Evolutionary conservation across 371 early-diverging fungal species (phyloP).

Genomic region (Chytridiales sp.): DNA sequence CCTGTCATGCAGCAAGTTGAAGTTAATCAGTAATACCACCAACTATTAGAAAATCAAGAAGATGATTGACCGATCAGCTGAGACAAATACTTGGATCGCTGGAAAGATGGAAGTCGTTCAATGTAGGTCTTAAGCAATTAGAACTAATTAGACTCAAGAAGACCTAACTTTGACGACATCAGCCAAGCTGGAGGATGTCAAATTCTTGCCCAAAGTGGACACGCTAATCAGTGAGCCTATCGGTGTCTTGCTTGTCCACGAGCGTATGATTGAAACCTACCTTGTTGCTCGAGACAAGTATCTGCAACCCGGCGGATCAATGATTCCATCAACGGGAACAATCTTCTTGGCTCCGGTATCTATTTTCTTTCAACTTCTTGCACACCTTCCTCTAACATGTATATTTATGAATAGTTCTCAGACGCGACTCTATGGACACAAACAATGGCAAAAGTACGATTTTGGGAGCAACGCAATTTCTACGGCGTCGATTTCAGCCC

Average conservation of each 20-base stretch:
- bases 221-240: slow-evolving; percentile 96
- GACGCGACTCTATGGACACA: slow-evolving; percentile 77
- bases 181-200: slow-evolving; percentile 84
- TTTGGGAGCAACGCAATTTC: slow-evolving; percentile 78
- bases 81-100: slow-evolving; percentile 74
- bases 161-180: slow-evolving; percentile 10
- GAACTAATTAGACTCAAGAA: neutral
- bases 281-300: slow-evolving; percentile 85
- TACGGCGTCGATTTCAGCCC: slow-evolving; percentile 92
- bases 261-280: slow-evolving; percentile 77
- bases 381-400: neutral
- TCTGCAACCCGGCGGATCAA: slow-evolving; percentile 88
- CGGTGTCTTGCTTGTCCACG: slow-evolving; percentile 89
- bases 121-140: slow-evolving; percentile 43
- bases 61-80: slow-evolving; percentile 64
- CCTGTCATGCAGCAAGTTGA: too few species aligned
- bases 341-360: slow-evolving; percentile 84
- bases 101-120: slow-evolving; percentile 81
- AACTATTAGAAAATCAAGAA: slow-evolving; percentile 85
- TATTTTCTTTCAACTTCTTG: too few species aligned
- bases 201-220: slow-evolving; percentile 73
- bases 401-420: slow-evolving; percentile 31
- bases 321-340: slow-evolving; percentile 86
- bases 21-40: too few species aligned
- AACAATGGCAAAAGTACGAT: slow-evolving; percentile 81